Evolutionary conservation across 108 stramenopile species (phyloP), one percentile per base, ranked within the genome.

Genomic region (Conticribra weissflogii): DNA sequence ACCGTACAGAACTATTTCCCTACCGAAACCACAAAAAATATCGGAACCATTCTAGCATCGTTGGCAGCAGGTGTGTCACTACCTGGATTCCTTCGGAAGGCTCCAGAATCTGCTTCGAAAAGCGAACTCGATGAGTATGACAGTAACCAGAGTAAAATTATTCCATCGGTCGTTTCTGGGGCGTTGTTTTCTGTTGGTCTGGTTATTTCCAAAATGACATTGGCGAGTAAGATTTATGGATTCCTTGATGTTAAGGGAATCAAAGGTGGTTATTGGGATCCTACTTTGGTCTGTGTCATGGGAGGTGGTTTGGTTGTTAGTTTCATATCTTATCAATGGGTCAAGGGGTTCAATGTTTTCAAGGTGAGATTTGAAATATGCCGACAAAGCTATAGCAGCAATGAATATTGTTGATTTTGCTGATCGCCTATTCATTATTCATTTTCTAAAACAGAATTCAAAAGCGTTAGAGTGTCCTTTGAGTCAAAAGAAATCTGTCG

Each of bases 231-330:
- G 53, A 83, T 96, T n/a, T 54, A 78, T 46, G 87, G 80, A 8
- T 96, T 96, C 74, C 63, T 94, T 24, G 67, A 85, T 61, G 32
- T 77, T 25, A 63, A 63, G 14, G 81, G 76, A 1, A 53, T 86
- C 30, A 15, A 57, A 8, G 68, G 77, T 15, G 87, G 86, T 52
- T 78, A 81, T 17, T 97, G 83, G 81, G 93, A 95, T 78, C 89
- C 92, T 1, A 87, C 92, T 0, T 77, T 97, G 5, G 50, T 77
- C 19, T 58, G 68, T 29, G 93, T 97, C 51, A 89, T 97, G 92
- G 87, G 72, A 22, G 88, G 87, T n/a, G 91, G 87, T 0, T 31
- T 88, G 27, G 1, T 87, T 3, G 82, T 85, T 0, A 88, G 87
- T 57, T 76, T 72, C 48, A 5, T 86, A 0, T 78, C 76, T 4